Evolutionary conservation across 441 rosid genomes (phyloP).

Genomic region (Theobroma grandiflorum): DNA sequence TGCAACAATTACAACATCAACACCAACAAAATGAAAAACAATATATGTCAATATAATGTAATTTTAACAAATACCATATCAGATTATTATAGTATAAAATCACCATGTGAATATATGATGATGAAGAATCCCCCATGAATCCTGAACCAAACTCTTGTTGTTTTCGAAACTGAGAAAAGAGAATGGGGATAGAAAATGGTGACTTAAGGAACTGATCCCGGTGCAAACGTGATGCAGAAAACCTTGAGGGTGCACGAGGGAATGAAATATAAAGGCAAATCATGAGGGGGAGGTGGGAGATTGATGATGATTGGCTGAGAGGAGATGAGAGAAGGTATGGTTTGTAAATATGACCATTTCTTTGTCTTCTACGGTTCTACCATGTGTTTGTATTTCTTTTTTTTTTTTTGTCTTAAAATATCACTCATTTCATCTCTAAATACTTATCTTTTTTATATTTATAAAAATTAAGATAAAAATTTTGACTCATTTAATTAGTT

Average conservation of each 20-base stretch:
- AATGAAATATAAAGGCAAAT: not conserved
- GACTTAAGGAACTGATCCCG: not conserved
- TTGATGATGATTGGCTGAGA: constrained; percentile 80
- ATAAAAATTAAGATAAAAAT: too few relatives aligned
- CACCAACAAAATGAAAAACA: not conserved
- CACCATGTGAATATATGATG: constrained; percentile 89
- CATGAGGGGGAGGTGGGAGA: constrained; percentile 53
- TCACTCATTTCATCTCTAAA: too few relatives aligned
- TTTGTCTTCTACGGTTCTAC: constrained; percentile 45
- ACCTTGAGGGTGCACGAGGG: not conserved
- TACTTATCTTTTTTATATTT: too few relatives aligned
- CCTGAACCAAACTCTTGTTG: not conserved
- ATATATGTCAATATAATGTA: too few relatives aligned
- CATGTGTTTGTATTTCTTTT: too few relatives aligned
- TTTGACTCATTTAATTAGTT: too few relatives aligned
- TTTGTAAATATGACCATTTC: constrained; percentile 61
- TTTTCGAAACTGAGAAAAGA: too few relatives aligned
- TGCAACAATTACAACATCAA: constrained; percentile 22
- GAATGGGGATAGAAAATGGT: too few relatives aligned
- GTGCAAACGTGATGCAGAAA: constrained; percentile 17
- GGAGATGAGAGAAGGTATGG: constrained; percentile 70
- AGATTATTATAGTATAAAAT: not conserved
- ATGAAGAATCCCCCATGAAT: constrained; percentile 71
- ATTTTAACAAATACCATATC: too few relatives aligned
- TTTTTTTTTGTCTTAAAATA: too few relatives aligned